phyloP scores from a whole-genome alignment of 169 alveolate species.

The Plasmodium berghei region DNA sequence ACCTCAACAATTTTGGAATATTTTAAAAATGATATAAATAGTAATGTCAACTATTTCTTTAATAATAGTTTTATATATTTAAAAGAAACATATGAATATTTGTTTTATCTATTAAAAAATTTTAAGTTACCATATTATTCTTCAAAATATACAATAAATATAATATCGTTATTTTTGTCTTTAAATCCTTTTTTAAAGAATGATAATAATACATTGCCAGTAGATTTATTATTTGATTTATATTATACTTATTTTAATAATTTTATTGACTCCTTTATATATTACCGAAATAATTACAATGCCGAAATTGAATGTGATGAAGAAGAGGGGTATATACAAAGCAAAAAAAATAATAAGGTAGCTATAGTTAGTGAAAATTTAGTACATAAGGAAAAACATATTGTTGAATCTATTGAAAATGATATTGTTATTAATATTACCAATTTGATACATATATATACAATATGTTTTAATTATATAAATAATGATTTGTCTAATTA shows the following conservation, averaged over 20 bases:
- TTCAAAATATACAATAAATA: conserved; percentile 73
- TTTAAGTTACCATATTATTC: conserved; percentile 67
- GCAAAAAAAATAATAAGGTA: conserved; percentile 24
- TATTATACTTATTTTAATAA: conserved; percentile 56
- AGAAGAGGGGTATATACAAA: conserved; percentile 34
- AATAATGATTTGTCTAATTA: conserved; percentile 59
- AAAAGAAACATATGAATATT: conserved; percentile 75
- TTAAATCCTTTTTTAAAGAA: conserved; percentile 31
- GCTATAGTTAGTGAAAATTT: conserved; percentile 41
- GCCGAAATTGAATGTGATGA: conserved; percentile 57
- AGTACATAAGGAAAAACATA: conserved; percentile 40
- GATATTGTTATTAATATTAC: conserved; percentile 34
- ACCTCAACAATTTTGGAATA: conserved; percentile 60
- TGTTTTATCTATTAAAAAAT: conserved; percentile 64
- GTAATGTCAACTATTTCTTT: conserved; percentile 47
- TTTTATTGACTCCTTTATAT: conserved; percentile 40
- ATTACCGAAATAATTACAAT: conserved; percentile 56
- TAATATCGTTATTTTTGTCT: conserved; percentile 73
- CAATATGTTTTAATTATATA: conserved; percentile 62
- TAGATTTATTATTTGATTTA: conserved; percentile 60
- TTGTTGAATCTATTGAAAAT: conserved; percentile 50
- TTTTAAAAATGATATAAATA: conserved; percentile 74
- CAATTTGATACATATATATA: conserved; percentile 52
- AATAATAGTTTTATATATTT: conserved; percentile 53
- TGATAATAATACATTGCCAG: conserved; percentile 27